Base-by-base conservation (phyloP, 1,284 basidiomycete species). In the Veloboletus limbatus region DNA sequence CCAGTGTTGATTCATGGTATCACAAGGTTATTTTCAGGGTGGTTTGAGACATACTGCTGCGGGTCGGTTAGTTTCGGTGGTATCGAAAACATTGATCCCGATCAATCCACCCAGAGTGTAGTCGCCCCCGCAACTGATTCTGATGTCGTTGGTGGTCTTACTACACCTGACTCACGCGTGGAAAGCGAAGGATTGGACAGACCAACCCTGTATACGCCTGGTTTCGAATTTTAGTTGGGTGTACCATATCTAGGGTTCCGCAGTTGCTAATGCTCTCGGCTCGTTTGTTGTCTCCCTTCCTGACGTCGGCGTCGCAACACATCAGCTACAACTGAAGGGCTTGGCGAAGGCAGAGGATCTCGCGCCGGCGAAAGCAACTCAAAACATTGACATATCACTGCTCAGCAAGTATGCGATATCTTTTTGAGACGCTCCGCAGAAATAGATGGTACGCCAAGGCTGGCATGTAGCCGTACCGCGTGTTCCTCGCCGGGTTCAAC, bases 161-260 rank as follows among this genome's bases (percentile, higher is more conserved):
- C 27, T n/a, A 28, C 27, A n/a, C 27, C 27, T n/a, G 27, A 28
- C 14, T 28, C 4, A n/a, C n/a, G n/a, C n/a, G n/a, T n/a, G 27
- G 27, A 28, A n/a, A 28, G 27, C 27, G 27, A 28, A 28, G 27
- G 27, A 8, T 28, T 28, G 7, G 27, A n/a, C 54, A 68, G 84
- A 22, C 75, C 76, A 6, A 74, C 74, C 0, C 67, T 86, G 32
- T 62, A 73, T 35, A 69, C 85, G 5, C 27, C 27, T 27, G 27
- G 27, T 13, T 2, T 27, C 26, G 11, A 32, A 16, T 16, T 16
- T 32, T 17, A 10, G 31, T n/a, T 42, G 16, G 42, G 8, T 36
- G 35, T 16, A 17, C 7, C 6, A 8, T 33, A 30, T 41, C 41
- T 40, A 83, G 81, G 81, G 82, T 7, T 84, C 81, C 17, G 76